phyloP scores from a whole-genome alignment of 768 basidiomycete species.

The Agaricus blazei region DNA sequence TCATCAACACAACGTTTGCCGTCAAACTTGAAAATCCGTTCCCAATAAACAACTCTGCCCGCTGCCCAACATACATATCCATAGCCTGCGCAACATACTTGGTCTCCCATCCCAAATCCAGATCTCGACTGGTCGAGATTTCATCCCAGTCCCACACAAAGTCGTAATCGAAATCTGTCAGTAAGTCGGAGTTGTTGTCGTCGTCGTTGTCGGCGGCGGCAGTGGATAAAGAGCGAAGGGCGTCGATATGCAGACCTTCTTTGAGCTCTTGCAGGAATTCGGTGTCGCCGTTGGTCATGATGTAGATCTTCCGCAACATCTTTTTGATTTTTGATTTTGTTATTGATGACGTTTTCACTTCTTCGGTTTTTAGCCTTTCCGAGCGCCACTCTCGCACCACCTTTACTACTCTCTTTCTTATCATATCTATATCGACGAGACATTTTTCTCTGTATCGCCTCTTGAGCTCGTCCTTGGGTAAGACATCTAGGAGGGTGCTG shows the following conservation, averaged over 20 bases:
- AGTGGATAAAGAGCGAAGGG: not conserved
- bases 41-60: constrained; percentile 62
- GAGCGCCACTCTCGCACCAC: constrained; percentile 24
- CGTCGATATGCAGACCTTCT: constrained; percentile 24
- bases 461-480: constrained; percentile 20
- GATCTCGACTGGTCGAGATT: constrained; percentile 50
- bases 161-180: not conserved
- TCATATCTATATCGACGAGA: constrained; percentile 44
- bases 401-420: constrained; percentile 36
- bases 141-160: constrained; percentile 36
- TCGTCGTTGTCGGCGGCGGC: too few species aligned
- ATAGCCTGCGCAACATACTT: constrained; percentile 52
- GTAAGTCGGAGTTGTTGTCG: too few species aligned
- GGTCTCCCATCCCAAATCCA: constrained; percentile 50
- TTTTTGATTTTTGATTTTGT: constrained; percentile 2
- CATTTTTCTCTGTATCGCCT: constrained; percentile 42
- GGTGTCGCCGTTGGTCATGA: constrained; percentile 59
- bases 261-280: constrained; percentile 46
- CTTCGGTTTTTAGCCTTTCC: constrained; percentile 12
- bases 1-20: constrained; percentile 28
- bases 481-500: constrained; percentile 4
- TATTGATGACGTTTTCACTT: not conserved
- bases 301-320: constrained; percentile 42
- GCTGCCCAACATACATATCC: constrained; percentile 65
- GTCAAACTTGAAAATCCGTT: constrained; percentile 50